These are phyloP conservation scores for Tillandsia fasciculata DNA, from an alignment of 176 grass and related monocot genomes.

Conservation along the genomic window DNA sequence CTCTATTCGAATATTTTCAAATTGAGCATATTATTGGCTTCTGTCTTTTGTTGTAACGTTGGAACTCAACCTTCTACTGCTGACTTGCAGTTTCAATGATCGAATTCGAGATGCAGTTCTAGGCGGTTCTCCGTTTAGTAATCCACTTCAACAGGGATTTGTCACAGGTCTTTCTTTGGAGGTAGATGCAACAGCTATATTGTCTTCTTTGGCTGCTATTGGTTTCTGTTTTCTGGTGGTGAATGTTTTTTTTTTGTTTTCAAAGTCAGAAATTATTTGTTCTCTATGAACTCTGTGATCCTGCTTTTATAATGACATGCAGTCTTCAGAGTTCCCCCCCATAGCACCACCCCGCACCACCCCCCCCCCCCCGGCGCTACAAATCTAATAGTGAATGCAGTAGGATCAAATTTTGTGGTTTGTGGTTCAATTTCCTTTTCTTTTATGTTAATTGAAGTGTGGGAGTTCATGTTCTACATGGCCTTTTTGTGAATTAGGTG, in stretches of 20 bases:
- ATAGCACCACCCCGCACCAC: too few species aligned
- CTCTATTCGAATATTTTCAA: neutral
- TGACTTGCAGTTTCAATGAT: slow-evolving; percentile 79
- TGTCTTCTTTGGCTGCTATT: neutral
- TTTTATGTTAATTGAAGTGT: too few species aligned
- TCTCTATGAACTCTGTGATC: neutral
- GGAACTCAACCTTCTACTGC: neutral
- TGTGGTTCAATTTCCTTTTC: neutral
- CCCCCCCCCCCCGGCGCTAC: neutral
- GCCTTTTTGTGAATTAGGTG: too few species aligned
- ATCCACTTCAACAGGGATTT: slow-evolving; percentile 87
- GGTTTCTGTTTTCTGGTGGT: slow-evolving; percentile 5
- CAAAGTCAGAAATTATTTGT: neutral
- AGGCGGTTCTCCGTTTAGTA: slow-evolving; percentile 80
- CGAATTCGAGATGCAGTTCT: slow-evolving; percentile 85
- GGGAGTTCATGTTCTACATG: too few species aligned
- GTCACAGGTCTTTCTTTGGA: slow-evolving; percentile 70
- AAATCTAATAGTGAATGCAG: neutral
- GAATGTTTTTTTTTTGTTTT: neutral
- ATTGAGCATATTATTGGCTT: neutral
- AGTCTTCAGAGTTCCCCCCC: neutral
- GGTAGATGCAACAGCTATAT: slow-evolving; percentile 31
- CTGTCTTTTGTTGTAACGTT: neutral
- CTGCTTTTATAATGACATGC: neutral
- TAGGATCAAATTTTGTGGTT: neutral